Percentiles rank a stretch among this genome's conserved stretches.
These are phyloP conservation scores for Skeletonema marinoi DNA, from an alignment of 108 stramenopile species.

Conservation along the genomic window DNA sequence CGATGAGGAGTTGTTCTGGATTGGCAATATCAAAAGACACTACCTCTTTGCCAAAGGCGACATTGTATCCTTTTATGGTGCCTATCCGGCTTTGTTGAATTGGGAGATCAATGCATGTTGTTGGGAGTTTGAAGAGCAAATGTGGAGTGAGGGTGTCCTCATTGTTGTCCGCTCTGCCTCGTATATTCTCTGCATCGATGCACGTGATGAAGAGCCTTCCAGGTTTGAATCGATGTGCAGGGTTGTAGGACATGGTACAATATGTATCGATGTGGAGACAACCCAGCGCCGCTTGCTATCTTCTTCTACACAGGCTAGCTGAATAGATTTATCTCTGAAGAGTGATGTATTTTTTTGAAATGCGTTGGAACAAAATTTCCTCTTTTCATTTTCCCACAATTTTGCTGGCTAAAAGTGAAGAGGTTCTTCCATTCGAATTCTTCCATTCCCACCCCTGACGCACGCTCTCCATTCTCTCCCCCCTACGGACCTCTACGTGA, in stretches of 20 bases:
- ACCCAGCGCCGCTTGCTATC: too few species aligned
- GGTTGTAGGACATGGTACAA: background rate
- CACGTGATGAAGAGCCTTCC: slow-evolving; percentile 41
- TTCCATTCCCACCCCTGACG: too few species aligned
- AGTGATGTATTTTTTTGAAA: too few species aligned
- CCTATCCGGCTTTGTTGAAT: slow-evolving; percentile 9
- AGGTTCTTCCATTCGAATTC: too few species aligned
- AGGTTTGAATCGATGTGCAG: slow-evolving; percentile 6
- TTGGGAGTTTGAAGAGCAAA: slow-evolving; percentile 42
- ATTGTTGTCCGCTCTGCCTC: slow-evolving; percentile 14
- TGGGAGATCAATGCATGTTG: background rate
- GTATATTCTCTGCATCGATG: slow-evolving; percentile 27
- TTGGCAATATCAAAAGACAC: slow-evolving; percentile 59
- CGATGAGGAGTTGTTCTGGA: slow-evolving; percentile 40
- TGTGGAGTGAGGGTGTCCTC: slow-evolving; percentile 31
- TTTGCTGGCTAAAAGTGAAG: too few species aligned
- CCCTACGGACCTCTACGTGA: background rate
- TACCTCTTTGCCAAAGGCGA: slow-evolving; percentile 54
- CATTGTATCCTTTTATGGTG: slow-evolving; percentile 44
- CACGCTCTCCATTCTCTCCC: too few species aligned
- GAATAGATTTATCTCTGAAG: too few species aligned
- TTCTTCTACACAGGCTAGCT: too few species aligned
- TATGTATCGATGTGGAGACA: too few species aligned
- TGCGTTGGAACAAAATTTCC: too few species aligned
- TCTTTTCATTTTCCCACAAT: too few species aligned